These are phyloP conservation scores for Ophiostoma himal-ulmi DNA, from an alignment of 2,329 filamentous ascomycete species.

Conservation along the genomic window DNA sequence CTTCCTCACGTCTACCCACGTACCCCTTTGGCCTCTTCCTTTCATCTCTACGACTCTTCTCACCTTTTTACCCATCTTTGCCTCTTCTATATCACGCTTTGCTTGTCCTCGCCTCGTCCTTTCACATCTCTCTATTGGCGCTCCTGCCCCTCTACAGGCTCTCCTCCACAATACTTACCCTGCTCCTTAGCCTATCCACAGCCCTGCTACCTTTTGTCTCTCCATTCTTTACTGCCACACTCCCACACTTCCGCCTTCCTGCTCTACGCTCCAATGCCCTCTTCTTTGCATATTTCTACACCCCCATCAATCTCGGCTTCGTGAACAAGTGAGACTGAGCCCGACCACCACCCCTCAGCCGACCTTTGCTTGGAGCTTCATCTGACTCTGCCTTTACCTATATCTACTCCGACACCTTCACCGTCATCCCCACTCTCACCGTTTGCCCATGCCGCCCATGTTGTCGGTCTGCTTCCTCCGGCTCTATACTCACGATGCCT, in stretches of 20 bases:
- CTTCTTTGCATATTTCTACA: neutral
- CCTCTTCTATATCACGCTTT: neutral
- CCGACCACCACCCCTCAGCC: neutral
- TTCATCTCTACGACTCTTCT: neutral
- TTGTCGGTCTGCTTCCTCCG: neutral
- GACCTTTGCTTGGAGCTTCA: neutral
- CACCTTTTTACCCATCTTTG: neutral
- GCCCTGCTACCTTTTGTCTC: neutral
- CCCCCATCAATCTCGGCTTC: neutral
- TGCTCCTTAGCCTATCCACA: constrained; percentile 1
- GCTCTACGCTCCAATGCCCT: neutral
- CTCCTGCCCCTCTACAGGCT: constrained; percentile 4
- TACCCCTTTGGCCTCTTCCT: neutral
- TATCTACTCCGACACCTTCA: neutral
- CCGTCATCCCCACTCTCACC: neutral
- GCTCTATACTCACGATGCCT: constrained; percentile 72
- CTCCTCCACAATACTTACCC: neutral
- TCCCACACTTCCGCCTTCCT: neutral
- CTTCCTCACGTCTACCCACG: neutral
- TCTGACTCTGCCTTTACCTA: neutral
- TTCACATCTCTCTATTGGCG: neutral
- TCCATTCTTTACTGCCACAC: neutral
- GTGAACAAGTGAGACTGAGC: neutral
- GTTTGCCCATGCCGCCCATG: constrained; percentile 26
- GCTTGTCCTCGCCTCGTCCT: neutral